Percentiles rank a stretch among this genome's conserved stretches.
phyloP scores from a whole-genome alignment of 179 eudicot genomes.

The Dionaea muscipula region DNA sequence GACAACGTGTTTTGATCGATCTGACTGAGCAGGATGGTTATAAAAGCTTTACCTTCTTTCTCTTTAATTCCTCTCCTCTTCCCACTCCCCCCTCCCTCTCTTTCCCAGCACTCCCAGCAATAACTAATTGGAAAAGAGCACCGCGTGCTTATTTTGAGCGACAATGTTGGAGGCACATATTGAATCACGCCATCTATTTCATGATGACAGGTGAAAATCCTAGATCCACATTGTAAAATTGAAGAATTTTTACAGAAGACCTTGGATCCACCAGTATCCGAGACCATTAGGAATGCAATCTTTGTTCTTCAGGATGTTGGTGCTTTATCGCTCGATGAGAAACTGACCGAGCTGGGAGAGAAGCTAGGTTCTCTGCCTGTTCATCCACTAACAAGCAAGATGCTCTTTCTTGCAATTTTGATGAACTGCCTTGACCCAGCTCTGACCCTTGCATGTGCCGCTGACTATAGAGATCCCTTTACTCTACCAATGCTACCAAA shows the following conservation, averaged over 20 bases:
- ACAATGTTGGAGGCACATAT: neutral
- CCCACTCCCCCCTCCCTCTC: no score
- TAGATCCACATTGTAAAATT: slow-evolving; percentile 62
- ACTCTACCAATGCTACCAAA: slow-evolving; percentile 71
- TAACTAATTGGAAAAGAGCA: no score
- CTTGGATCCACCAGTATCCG: slow-evolving; percentile 74
- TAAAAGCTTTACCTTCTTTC: no score
- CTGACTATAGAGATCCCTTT: slow-evolving; percentile 72
- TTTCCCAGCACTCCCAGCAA: no score
- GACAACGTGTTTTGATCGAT: no score
- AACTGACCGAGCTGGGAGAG: slow-evolving; percentile 70
- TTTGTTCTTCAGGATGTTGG: slow-evolving; percentile 83
- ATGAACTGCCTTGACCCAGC: slow-evolving; percentile 92
- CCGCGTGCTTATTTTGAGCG: no score
- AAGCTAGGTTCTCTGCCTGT: slow-evolving; percentile 77
- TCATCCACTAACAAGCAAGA: slow-evolving; percentile 80
- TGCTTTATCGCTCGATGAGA: slow-evolving; percentile 59
- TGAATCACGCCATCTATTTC: neutral
- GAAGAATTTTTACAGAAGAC: slow-evolving; percentile 64
- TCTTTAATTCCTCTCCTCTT: no score
- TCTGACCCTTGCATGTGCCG: slow-evolving; percentile 85
- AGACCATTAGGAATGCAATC: slow-evolving; percentile 70
- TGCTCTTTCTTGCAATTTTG: slow-evolving; percentile 71
- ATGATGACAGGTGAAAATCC: slow-evolving; percentile 61
- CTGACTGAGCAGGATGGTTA: no score